Evolutionary conservation across 768 basidiomycete species (phyloP), one percentile per base, ranked within the genome.

Genomic region (Pisolithus orientalis): DNA sequence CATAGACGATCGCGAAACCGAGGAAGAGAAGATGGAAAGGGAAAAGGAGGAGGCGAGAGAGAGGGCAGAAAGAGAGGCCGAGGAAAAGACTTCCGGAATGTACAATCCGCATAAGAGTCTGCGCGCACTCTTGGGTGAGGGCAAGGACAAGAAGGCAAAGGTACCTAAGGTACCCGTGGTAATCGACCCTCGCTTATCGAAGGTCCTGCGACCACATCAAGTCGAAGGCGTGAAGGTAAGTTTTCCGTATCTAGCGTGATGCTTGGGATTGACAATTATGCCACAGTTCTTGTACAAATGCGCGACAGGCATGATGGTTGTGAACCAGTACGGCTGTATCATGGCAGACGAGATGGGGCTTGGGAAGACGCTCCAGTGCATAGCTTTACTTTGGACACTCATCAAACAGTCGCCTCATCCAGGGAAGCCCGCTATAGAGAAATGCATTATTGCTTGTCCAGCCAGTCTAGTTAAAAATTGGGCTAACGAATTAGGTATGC

Each of bases 331-430:
- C 55, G 91, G 90, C 0, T 98, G 95, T 63, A 99, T 99, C 67
- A 97, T 99, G 95, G 95, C 95, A 1, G 95, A 99, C 63, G 95
- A 95, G 70, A 99, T 99, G 95, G 95, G 95, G 61, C 81, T 98
- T 13, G 95, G 92, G 16, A 94, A 96, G 69, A 95, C 94, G 14
- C 76, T 99, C 14, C 96, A 99, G 65, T 98, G 96, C 65, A 97
- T 99, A 55, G 79, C 95, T 2, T 79, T 99, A 17, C 70, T 99
- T 52, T 98, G 94, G 93, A 97, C 95, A 0, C 69, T 98, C 11
- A 72, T 98, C 47, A 96, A 93, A 68, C 96, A 99, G 63, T 97
- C 96, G 0, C 93, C 96, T 0, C 82, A 85, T 48, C 74, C 94
- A 0, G 83, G 87, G 28, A 96, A 87, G 68, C 77, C 85, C 2